Evolutionary conservation across 2,329 filamentous ascomycete species (phyloP).

Genomic region (Botrytis elliptica): DNA sequence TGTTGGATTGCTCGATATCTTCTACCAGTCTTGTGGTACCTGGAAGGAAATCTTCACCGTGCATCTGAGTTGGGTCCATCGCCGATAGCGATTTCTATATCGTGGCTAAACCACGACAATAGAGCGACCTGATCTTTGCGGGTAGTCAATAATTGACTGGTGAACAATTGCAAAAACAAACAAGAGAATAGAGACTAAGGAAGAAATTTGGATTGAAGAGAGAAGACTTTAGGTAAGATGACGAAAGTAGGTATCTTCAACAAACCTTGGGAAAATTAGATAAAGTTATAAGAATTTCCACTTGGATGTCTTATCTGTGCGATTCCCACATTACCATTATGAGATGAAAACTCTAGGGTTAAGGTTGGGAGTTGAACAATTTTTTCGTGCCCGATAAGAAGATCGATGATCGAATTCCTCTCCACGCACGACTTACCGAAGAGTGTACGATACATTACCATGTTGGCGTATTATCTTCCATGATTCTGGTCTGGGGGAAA

Average conservation of each 20-base stretch:
- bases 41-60: conserved; percentile 29
- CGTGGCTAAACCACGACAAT: conserved; percentile 17
- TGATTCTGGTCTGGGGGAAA: background rate
- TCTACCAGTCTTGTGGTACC: conserved; percentile 33
- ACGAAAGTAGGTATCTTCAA: background rate
- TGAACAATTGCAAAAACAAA: background rate
- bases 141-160: conserved; percentile 8
- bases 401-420: background rate
- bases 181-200: background rate
- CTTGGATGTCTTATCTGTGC: conserved; percentile 10
- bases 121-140: conserved; percentile 4
- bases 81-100: conserved; percentile 10
- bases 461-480: background rate
- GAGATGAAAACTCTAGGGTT: conserved; percentile 13
- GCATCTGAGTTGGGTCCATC: conserved; percentile 16
- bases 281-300: conserved; percentile 14
- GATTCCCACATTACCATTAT: conserved; percentile 11
- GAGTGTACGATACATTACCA: background rate
- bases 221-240: background rate
- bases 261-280: background rate
- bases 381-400: conserved; percentile 16
- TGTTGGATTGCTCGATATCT: conserved; percentile 24
- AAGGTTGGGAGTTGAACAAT: background rate
- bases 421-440: background rate
- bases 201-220: background rate